phyloP scores from a whole-genome alignment of 2,329 filamentous ascomycete species.

The Exophiala sp. region DNA sequence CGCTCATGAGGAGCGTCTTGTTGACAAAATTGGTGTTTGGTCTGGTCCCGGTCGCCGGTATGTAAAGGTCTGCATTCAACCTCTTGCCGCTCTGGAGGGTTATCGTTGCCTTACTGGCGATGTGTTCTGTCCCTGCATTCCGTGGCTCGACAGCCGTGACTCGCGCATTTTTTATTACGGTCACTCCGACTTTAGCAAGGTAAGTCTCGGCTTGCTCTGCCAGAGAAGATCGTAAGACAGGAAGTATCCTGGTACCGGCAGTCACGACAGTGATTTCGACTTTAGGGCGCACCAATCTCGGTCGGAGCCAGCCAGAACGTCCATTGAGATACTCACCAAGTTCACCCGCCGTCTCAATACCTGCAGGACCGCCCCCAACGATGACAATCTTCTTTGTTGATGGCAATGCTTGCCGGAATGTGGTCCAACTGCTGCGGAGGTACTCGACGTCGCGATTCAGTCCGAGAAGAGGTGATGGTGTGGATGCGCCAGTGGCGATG shows the following conservation, averaged over 20 bases:
- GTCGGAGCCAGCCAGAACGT: slow-evolving; percentile 38
- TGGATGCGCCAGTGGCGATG: slow-evolving; percentile 49
- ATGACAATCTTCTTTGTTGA: slow-evolving; percentile 45
- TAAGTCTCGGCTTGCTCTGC: slow-evolving; percentile 41
- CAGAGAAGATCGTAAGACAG: slow-evolving; percentile 38
- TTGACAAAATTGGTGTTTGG: slow-evolving; percentile 44
- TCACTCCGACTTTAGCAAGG: slow-evolving; percentile 47
- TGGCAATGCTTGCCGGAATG: slow-evolving; percentile 41
- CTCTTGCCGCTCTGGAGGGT: slow-evolving; percentile 40
- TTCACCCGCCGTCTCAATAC: slow-evolving; percentile 50
- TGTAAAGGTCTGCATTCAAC: slow-evolving; percentile 47
- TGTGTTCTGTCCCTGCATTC: slow-evolving; percentile 30
- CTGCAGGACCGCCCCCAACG: slow-evolving; percentile 43
- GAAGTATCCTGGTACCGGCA: slow-evolving; percentile 39
- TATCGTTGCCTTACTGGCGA: slow-evolving; percentile 28
- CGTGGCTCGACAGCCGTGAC: slow-evolving; percentile 36
- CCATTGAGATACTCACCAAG: slow-evolving; percentile 53
- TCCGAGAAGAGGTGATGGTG: slow-evolving; percentile 46
- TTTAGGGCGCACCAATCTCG: slow-evolving; percentile 34
- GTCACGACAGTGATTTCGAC: slow-evolving; percentile 48
- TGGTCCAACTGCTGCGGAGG: slow-evolving; percentile 36
- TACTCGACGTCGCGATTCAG: slow-evolving; percentile 36
- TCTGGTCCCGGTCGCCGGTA: slow-evolving; percentile 43
- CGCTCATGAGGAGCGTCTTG: slow-evolving; percentile 30
- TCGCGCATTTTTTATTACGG: slow-evolving; percentile 41